A percentile compares a stretch with the other conserved stretches of the same genome.
Conservation (phyloP, 495 filamentous ascomycete species). For the Neurospora sp. region DNA sequence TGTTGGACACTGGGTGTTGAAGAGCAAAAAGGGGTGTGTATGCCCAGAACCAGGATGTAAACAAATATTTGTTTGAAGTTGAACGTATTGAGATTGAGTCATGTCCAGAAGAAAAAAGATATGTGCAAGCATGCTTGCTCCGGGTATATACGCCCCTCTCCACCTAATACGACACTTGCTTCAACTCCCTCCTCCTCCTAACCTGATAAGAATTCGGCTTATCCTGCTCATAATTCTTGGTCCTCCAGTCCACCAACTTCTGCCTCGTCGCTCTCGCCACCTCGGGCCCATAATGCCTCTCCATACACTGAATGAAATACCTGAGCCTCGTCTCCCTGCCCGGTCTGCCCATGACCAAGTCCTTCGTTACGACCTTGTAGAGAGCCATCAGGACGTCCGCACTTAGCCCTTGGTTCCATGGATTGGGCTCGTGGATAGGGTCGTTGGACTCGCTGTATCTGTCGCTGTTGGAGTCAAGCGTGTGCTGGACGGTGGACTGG, state of each 20-base stretch:
- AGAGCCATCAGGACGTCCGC: conserved; percentile 22
- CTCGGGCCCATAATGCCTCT: conserved; percentile 18
- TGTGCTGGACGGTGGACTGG: not conserved
- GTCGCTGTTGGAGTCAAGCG: not conserved
- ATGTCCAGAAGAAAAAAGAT: not conserved
- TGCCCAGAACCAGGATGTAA: not conserved
- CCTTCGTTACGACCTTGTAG: conserved; percentile 26
- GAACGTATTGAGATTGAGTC: not conserved
- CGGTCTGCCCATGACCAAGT: conserved; percentile 23
- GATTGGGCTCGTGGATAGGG: not conserved
- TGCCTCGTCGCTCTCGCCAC: conserved; percentile 6
- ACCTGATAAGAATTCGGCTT: not conserved
- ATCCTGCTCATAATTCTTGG: not conserved
- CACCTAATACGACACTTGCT: not conserved
- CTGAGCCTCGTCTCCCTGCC: conserved; percentile 26
- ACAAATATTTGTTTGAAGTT: not conserved
- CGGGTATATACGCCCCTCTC: not conserved
- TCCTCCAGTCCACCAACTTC: not conserved
- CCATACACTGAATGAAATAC: conserved; percentile 29
- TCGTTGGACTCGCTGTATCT: not conserved
- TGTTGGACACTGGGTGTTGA: not conserved
- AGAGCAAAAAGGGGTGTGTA: too few species aligned
- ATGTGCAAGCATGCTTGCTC: not conserved
- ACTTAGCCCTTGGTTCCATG: conserved; percentile 8
- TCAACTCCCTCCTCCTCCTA: not conserved